phyloP scores from a whole-genome alignment of 2,329 filamentous ascomycete genomes.

The Fusarium circinatum region DNA sequence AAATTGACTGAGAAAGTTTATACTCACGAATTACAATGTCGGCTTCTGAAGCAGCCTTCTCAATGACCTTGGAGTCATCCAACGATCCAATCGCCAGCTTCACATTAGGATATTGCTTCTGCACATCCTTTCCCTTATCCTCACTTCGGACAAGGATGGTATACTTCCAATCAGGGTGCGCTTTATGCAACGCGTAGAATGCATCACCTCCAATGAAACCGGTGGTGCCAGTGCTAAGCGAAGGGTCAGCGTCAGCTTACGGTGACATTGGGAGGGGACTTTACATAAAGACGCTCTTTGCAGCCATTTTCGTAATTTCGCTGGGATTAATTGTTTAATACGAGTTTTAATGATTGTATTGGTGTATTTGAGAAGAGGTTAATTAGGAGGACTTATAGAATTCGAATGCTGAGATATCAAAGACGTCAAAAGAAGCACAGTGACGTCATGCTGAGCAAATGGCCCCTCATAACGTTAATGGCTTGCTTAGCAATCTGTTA shows the following conservation, averaged over 20 bases:
- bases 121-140: conserved; percentile 48
- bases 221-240: conserved; percentile 7
- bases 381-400: fast-evolving
- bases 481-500: neutral
- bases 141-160: conserved; percentile 54
- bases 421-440: conserved; percentile 2
- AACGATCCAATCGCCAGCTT: conserved; percentile 47
- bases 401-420: neutral
- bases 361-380: fast-evolving
- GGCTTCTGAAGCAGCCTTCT: conserved; percentile 45
- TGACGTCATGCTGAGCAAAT: conserved; percentile 5
- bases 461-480: neutral
- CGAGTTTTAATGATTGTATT: fast-evolving
- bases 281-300: conserved; percentile 18
- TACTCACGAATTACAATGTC: conserved; percentile 51
- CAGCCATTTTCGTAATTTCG: neutral
- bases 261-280: fast-evolving
- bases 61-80: conserved; percentile 46
- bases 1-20: fast-evolving
- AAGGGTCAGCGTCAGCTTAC: neutral
- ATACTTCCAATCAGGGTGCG: conserved; percentile 55
- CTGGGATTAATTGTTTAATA: fast-evolving
- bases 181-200: conserved; percentile 8
- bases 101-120: conserved; percentile 41
- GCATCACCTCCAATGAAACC: conserved; percentile 22